Base-by-base conservation (phyloP, 1,284 basidiomycete genomes). In the Ustilago trichophora region DNA sequence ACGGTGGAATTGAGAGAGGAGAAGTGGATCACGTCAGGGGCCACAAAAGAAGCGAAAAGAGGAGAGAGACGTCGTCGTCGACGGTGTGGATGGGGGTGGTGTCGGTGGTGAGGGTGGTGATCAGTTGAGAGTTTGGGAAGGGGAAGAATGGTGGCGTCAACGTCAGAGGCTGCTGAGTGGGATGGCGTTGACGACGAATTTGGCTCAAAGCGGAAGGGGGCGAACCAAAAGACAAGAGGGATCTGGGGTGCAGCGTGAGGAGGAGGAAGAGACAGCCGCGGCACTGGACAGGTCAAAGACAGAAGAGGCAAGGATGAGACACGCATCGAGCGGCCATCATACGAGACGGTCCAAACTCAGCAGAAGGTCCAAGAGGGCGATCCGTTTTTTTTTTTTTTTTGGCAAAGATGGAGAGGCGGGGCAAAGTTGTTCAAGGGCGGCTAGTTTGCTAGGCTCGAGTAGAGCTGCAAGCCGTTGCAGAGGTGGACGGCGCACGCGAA, bases 161-260 rank as follows among this genome's bases (percentile, higher is more conserved):
- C 45, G 33, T 46, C 44, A 32, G 36, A 49, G 32, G 34, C 26
- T 26, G 24, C 26, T 13, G 10, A 24, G 11, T 8, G 40, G 35
- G 42, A 38, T 40, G 51, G 51, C 42, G 43, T 53, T 45, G 51
- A 38, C 29, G 45, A 47, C 37, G 12, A n/a, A n/a, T n/a, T n/a
- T n/a, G 10, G 33, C 25, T n/a, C 13, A 16, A 13, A 15, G 2
- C 8, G 27, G 27, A 42, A 22, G 19, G 49, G 19, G 37, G 22
- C 42, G 40, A 15, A 40, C n/a, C n/a, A n/a, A n/a, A n/a, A n/a
- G 27, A 29, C n/a, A n/a, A n/a, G n/a, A n/a, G n/a, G n/a, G n/a
- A 36, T 51, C 38, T 36, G 48, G 49, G 49, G 40, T 51, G 40
- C 32, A 42, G 33, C 31, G 33, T 7, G 34, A n/a, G 24, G 18